phyloP scores from a whole-genome alignment of 2,329 filamentous ascomycete species.

The Beauveria caledonica region DNA sequence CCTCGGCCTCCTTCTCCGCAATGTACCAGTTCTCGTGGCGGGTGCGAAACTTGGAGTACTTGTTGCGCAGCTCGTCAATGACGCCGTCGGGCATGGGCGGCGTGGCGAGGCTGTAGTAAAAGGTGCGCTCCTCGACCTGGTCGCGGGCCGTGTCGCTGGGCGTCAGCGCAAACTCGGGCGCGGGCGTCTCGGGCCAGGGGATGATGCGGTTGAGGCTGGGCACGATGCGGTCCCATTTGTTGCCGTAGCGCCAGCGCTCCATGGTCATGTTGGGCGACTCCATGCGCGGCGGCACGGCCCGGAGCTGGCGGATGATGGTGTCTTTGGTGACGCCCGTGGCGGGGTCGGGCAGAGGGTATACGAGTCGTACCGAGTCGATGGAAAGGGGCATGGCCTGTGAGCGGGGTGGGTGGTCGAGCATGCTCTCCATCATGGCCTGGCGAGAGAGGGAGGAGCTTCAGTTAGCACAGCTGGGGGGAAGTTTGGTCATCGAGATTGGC shows the following conservation, averaged over 20 bases:
- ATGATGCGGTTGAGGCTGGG: conserved; percentile 64
- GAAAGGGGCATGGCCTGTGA: conserved; percentile 44
- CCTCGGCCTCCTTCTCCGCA: conserved; percentile 53
- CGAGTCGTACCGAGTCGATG: conserved; percentile 68
- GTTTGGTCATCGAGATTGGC: background rate
- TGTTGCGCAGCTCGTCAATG: conserved; percentile 78
- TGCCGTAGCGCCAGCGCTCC: conserved; percentile 32
- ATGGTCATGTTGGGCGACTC: conserved; percentile 33
- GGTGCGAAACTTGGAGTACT: conserved; percentile 73
- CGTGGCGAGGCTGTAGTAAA: conserved; percentile 65
- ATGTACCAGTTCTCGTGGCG: conserved; percentile 71
- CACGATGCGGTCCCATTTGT: conserved; percentile 50
- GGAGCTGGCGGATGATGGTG: conserved; percentile 66
- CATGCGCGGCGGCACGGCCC: conserved; percentile 43
- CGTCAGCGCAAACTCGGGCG: conserved; percentile 44
- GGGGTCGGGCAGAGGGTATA: conserved; percentile 64
- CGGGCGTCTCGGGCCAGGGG: conserved; percentile 60
- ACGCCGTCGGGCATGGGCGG: conserved; percentile 73
- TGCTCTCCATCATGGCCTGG: conserved; percentile 33
- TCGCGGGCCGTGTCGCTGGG: conserved; percentile 65
- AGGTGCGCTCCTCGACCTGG: conserved; percentile 66
- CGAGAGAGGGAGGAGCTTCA: conserved; percentile 33
- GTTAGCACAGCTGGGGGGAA: conserved; percentile 13
- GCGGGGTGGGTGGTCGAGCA: conserved; percentile 27
- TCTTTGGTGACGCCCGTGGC: conserved; percentile 59